phyloP scores from a whole-genome alignment of 371 early-diverging fungal species.

The Lichtheimia ramosa region DNA sequence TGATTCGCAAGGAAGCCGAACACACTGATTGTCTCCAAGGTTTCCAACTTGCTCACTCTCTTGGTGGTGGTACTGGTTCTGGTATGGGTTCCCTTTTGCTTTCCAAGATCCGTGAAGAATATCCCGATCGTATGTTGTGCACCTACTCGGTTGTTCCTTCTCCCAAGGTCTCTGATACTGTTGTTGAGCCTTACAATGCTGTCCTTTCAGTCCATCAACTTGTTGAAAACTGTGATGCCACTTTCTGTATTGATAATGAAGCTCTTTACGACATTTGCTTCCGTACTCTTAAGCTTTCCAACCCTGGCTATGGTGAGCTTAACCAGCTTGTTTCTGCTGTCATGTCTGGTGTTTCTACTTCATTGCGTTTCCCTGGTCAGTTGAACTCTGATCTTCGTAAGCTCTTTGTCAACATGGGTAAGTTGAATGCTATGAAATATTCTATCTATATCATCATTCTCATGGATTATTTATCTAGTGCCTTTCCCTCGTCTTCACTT shows the following conservation, averaged over 20 bases:
- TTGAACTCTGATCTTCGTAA: slow-evolving; percentile 98
- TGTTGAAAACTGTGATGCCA: slow-evolving; percentile 91
- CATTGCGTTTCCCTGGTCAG: slow-evolving; percentile 98
- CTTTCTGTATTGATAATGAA: slow-evolving; percentile 99
- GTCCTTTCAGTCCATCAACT: slow-evolving; percentile 85
- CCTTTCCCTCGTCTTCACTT: slow-evolving; percentile 97
- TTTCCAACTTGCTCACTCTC: slow-evolving; percentile 86
- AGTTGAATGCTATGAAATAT: slow-evolving; percentile 38
- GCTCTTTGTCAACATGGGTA: slow-evolving; percentile 86
- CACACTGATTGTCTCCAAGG: slow-evolving; percentile 86
- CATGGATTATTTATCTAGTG: slow-evolving; percentile 46
- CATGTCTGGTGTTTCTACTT: slow-evolving; percentile 96
- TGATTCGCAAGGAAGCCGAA: slow-evolving; percentile 86
- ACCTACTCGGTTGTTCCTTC: slow-evolving; percentile 95
- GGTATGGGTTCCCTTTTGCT: slow-evolving; percentile 87
- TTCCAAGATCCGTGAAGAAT: slow-evolving; percentile 93
- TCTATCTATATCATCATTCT: not conserved
- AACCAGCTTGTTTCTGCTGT: slow-evolving; percentile 84
- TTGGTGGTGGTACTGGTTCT: slow-evolving; percentile 91
- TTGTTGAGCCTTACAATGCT: slow-evolving; percentile 95
- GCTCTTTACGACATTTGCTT: slow-evolving; percentile 92
- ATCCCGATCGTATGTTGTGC: slow-evolving; percentile 90
- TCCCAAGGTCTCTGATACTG: slow-evolving; percentile 90
- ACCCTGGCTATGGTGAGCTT: slow-evolving; percentile 82
- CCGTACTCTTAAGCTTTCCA: slow-evolving; percentile 77